Evolutionary conservation across 257 asterid genomes (phyloP), one percentile per base, ranked within the genome.

Genomic region (Plectranthus barbatus): DNA sequence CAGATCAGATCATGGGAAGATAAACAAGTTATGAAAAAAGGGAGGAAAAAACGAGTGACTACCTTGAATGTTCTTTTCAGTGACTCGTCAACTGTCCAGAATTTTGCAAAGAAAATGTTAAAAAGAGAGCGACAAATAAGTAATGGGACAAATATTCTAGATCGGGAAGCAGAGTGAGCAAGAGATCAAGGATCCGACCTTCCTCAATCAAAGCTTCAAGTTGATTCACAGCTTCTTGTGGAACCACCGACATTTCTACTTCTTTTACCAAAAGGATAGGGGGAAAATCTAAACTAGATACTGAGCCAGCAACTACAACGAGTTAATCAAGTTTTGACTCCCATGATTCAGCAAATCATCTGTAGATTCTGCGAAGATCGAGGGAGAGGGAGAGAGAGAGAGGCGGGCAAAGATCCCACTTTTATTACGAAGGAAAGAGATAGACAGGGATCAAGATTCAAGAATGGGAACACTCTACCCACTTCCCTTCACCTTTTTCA

Each of bases 11-110:
- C 6, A 26, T 31, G 19, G 44, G 14, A 15, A 45, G 19, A 48
- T 39, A 42, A 47, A 57, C 20, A 42, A n/a, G 61, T 3, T 14
- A 23, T 26, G 6, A 39, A 19, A 15, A 1, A 39, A 14, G 17
- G 1, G 6, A 52, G 18, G 45, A 61, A 29, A 56, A 26, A 47
- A 37, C 19, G 45, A 62, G 15, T 29, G 29, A n/a, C 70, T 51
- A 86, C 90, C 90, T 83, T 67, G 71, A 83, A 83, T 60, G 94
- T 83, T 62, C 64, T 79, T 66, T 71, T 74, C 53, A 77, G 80
- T 23, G 83, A 37, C 39, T 79, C 94, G 53, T 86, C 94, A 62
- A 79, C 94, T 86, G 88, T 79, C 68, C 36, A 62, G 17, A 73
- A 68, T 57, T 26, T 26, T 39, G 45, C 50, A 11, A 66, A 67